Evolutionary conservation across 2,329 filamentous ascomycete species (phyloP).

Genomic region (Colletotrichum sp.): DNA sequence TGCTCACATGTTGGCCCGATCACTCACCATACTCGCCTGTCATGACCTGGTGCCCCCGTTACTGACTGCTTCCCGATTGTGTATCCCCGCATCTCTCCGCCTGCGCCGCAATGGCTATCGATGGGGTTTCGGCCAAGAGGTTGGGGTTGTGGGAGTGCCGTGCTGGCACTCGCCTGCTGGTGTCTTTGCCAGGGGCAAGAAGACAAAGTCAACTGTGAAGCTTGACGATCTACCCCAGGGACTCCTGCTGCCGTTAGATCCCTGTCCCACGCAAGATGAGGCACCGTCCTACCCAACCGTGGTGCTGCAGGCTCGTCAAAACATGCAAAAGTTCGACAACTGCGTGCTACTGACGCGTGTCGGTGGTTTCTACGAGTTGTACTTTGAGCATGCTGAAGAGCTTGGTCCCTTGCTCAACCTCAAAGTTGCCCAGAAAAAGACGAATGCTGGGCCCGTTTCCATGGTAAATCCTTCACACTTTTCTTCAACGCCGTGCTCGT

Average conservation of each 20-base stretch:
- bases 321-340: conserved; percentile 89
- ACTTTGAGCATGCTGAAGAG: conserved; percentile 94
- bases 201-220: conserved; percentile 57
- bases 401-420: conserved; percentile 85
- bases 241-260: conserved; percentile 38
- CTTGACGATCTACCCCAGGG: conserved; percentile 64
- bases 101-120: conserved; percentile 1
- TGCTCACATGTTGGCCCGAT: conserved; percentile 19
- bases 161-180: neutral
- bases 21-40: conserved; percentile 14
- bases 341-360: conserved; percentile 92
- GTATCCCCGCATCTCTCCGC: conserved; percentile 6
- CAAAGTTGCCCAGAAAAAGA: conserved; percentile 79
- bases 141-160: neutral
- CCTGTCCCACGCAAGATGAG: conserved; percentile 46
- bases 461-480: conserved; percentile 66
- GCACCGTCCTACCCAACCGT: conserved; percentile 79
- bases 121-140: neutral
- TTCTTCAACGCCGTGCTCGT: conserved; percentile 14
- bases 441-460: conserved; percentile 76
- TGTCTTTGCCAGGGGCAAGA: conserved; percentile 49
- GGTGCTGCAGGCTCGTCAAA: conserved; percentile 81
- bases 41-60: conserved; percentile 9
- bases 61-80: neutral
- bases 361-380: conserved; percentile 96